A percentile compares a stretch with the other conserved stretches of the same genome.
Evolutionary conservation across 257 asterid genomes (phyloP).

Genomic region (Scutellaria galericulata): DNA sequence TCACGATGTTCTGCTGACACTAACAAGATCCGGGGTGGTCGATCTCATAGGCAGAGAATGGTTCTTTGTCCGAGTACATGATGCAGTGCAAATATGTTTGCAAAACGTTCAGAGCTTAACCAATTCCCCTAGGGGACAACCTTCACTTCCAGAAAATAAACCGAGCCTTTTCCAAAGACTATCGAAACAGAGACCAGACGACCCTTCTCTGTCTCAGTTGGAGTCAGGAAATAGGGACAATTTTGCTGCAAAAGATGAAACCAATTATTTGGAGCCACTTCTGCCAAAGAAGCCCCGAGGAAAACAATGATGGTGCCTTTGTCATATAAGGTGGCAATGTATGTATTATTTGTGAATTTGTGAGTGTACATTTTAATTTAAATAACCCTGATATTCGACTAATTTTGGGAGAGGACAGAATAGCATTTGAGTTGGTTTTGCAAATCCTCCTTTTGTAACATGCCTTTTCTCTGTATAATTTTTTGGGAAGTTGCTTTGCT

Average conservation of each 20-base stretch:
- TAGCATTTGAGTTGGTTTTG: neutral
- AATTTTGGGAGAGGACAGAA: conserved; percentile 25
- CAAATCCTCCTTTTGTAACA: too few species aligned
- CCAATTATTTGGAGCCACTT: conserved; percentile 69
- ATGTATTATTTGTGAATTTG: conserved; percentile 30
- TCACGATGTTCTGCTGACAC: conserved; percentile 73
- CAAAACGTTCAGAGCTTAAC: conserved; percentile 67
- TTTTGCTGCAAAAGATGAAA: conserved; percentile 35
- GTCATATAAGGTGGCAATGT: conserved; percentile 27
- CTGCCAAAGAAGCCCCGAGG: conserved; percentile 56
- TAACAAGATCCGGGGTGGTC: conserved; percentile 69
- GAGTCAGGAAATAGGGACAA: conserved; percentile 62
- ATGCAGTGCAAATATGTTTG: conserved; percentile 91
- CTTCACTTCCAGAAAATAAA: conserved; percentile 46
- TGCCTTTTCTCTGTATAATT: too few species aligned
- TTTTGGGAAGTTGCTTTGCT: too few species aligned
- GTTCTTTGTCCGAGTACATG: conserved; percentile 92
- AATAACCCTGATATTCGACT: conserved; percentile 8
- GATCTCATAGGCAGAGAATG: conserved; percentile 89
- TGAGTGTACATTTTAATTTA: conserved; percentile 30
- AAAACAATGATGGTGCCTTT: conserved; percentile 21
- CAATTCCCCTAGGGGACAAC: conserved; percentile 46
- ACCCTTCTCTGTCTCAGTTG: conserved; percentile 52
- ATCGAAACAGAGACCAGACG: conserved; percentile 58
- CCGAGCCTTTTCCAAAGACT: conserved; percentile 55